Evolutionary conservation across 2,329 filamentous ascomycete species (phyloP), one percentile per base, ranked within the genome.

Genomic region (Penicillium sp.): DNA sequence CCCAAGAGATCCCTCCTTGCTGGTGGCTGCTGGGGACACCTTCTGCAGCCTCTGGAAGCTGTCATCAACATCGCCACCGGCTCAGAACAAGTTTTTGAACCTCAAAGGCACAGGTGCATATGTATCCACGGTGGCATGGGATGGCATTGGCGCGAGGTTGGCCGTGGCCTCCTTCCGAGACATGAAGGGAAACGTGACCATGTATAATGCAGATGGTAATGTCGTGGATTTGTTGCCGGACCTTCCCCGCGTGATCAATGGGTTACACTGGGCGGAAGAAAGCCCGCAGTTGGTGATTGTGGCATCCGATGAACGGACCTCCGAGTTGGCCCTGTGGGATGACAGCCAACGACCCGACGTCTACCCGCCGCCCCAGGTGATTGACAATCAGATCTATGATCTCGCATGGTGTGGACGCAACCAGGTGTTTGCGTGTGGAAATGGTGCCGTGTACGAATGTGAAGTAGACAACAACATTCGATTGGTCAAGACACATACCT

Each of bases 31-130:
- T 42, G 79, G 81, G 24, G 79, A 82, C 53, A 70, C 74, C 51
- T 80, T 80, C 67, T 82, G 80, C 68, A 78, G 75, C 24, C 61
- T 83, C 42, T 83, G 80, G 80, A 80, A 77, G 60, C 62, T 81
- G 19, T 73, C 78, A 1, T 67, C 69, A 10, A 67, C 68, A 1
- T 68, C 69, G 3, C 44, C 65, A 4, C 73, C 77, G 0, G 67
- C 71, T 13, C 70, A 75, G 53, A 75, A 78, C 56, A 76, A 74
- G 30, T 66, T 82, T 5, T 65, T 79, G 7, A 74, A 79, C 35
- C 70, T 68, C 50, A 75, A 73, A 49, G 68, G 68, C 3, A 72
- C 76, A 51, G 68, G 65, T 28, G 71, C 74, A 17, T 75, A 74
- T 58, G 78, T 83, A 50, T 81, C 80, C 12, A 76, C 80, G 2